phyloP scores from a whole-genome alignment of 805 yeast species.

The Monosporozyma siamensis region DNA sequence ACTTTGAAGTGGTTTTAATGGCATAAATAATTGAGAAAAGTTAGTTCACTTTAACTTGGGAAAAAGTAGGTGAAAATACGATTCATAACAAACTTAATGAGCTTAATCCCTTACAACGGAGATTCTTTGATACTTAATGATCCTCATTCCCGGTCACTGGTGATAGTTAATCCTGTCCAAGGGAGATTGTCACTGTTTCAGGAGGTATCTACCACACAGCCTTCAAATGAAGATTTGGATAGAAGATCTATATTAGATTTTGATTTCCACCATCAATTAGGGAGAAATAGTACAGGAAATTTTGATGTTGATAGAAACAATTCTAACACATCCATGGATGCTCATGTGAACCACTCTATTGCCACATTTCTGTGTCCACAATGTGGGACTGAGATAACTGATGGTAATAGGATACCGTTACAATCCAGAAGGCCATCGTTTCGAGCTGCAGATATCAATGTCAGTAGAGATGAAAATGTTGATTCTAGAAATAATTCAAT shows the following conservation, averaged over 20 bases:
- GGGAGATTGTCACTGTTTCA: constrained; percentile 22
- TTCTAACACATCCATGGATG: too few relatives aligned
- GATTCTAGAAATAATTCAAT: background rate
- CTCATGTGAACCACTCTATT: constrained; percentile 6
- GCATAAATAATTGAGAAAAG: too few relatives aligned
- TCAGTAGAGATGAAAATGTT: background rate
- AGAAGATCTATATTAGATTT: background rate
- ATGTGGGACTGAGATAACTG: constrained; percentile 24
- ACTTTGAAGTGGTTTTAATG: too few relatives aligned
- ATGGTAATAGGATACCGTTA: background rate
- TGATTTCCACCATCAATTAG: background rate
- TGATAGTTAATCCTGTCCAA: constrained; percentile 20
- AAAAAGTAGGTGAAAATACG: too few relatives aligned
- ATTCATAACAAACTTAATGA: constrained; percentile 10
- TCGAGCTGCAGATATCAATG: background rate
- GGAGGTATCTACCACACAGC: constrained; percentile 7
- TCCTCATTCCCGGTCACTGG: constrained; percentile 23
- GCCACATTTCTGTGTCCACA: constrained; percentile 24
- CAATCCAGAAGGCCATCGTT: background rate
- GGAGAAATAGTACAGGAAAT: background rate
- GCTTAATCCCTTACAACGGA: constrained; percentile 21
- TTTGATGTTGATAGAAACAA: background rate
- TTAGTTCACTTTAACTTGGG: too few relatives aligned
- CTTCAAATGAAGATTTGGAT: background rate
- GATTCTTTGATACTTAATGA: constrained; percentile 25